phyloP scores from a whole-genome alignment of 179 eudicot species.

The Silene coronaria region DNA sequence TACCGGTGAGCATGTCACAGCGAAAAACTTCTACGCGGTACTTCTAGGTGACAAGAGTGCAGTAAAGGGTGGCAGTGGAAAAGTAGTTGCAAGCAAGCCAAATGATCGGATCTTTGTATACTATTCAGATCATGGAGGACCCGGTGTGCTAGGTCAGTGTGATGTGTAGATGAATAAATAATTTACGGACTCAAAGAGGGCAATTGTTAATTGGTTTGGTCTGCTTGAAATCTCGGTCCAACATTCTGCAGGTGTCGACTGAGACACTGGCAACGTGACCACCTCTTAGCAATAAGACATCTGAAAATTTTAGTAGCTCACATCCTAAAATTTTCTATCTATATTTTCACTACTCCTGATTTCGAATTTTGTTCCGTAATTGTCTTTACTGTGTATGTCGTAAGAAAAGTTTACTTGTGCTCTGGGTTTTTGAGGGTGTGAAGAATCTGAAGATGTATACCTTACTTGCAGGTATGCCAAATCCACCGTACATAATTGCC shows the following conservation, averaged over 20 bases:
- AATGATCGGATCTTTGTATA: constrained; percentile 75
- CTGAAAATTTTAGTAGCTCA: no score
- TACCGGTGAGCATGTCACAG: constrained; percentile 64
- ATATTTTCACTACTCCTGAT: no score
- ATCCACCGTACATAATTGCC: constrained; percentile 45
- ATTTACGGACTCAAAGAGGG: no score
- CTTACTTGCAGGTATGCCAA: constrained; percentile 65
- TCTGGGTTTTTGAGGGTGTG: neutral
- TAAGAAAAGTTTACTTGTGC: neutral
- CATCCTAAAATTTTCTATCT: no score
- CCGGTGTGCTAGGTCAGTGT: constrained; percentile 82
- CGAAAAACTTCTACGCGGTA: constrained; percentile 60
- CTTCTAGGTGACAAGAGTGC: constrained; percentile 63
- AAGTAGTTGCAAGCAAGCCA: constrained; percentile 74
- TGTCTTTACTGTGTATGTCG: neutral
- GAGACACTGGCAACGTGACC: no score
- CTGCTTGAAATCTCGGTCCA: neutral
- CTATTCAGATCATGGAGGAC: constrained; percentile 95
- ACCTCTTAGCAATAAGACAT: no score
- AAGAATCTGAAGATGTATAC: neutral
- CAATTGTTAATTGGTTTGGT: no score
- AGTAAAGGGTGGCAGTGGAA: constrained; percentile 84
- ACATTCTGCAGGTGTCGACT: no score
- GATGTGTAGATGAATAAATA: neutral
- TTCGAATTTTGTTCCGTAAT: no score